These are phyloP conservation scores for Neopestalotiopsis clavispora DNA, from an alignment of 2,329 filamentous ascomycete genomes.

Conservation along the genomic window DNA sequence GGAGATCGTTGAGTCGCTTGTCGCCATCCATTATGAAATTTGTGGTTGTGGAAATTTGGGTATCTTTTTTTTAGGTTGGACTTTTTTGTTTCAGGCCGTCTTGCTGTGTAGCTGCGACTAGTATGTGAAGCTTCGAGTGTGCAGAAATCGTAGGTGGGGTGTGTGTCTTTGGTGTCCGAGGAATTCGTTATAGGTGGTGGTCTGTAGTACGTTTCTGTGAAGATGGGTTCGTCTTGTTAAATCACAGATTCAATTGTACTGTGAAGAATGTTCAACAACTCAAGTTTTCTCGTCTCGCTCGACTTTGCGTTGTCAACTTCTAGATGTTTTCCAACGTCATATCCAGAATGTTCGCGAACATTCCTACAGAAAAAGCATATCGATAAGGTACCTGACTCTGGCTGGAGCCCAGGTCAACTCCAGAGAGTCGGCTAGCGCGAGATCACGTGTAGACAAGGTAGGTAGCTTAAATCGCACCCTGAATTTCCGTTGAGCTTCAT, in stretches of 20 bases:
- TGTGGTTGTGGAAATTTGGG: background rate
- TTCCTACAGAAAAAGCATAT: conserved; percentile 4
- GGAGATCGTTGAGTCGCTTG: conserved; percentile 72
- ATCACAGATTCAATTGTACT: background rate
- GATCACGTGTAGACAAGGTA: conserved; percentile 16
- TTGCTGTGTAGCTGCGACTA: background rate
- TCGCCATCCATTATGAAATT: conserved; percentile 56
- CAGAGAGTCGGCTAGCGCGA: background rate
- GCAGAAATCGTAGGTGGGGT: background rate
- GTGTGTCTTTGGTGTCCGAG: background rate
- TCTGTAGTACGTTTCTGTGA: background rate
- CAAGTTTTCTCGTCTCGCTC: background rate
- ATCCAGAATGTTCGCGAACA: conserved; percentile 15
- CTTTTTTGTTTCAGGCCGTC: background rate
- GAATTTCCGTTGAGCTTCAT: background rate
- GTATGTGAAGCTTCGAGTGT: conserved; percentile 3
- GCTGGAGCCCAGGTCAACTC: background rate
- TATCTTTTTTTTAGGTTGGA: conserved; percentile 9
- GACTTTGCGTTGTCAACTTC: background rate
- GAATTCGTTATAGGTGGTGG: background rate
- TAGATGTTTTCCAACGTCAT: conserved; percentile 1
- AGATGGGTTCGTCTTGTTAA: background rate
- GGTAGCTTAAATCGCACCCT: background rate
- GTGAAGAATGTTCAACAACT: background rate
- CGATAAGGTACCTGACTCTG: conserved; percentile 10